Evolutionary conservation across 805 yeast species (phyloP), one percentile per base, ranked within the genome.

Genomic region (Dipodascus geniculatus): DNA sequence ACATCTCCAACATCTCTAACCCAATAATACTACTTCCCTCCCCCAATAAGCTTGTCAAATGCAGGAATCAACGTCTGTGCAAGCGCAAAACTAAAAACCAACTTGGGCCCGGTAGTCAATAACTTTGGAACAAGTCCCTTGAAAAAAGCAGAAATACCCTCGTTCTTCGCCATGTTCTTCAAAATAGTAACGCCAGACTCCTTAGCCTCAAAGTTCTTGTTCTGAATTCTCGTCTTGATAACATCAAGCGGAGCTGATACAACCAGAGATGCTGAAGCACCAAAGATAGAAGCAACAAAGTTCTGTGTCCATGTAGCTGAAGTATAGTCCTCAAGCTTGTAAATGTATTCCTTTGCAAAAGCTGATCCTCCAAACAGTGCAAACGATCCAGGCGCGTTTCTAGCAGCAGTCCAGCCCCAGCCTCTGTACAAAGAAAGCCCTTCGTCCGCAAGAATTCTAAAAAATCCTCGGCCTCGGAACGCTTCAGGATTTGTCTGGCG

Each of bases 401-500:
- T 85, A 48, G 99, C 99, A 62, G 95, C 95, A 56, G 99, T 93
- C 99, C 99, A 93, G 55, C 97, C 98, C 96, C 97, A 90, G 60
- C 99, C 99, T 68, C 96, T 79, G 75, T 93, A 93, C 62, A 93
- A 76, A 22, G 93, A 88, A 56, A 88, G 77, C 19, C 99, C 98
- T 73, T 93, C 99, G 67, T 93, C 99, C 54, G 75, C 66, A 56
- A 93, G 68, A 65, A 93, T 87, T 71, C 79, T 85, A 61, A 90
- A 57, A 73, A 93, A 90, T 9, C 99, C 98, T 75, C 99, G 86
- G 63, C 99, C 99, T 71, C 83, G 85, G 80, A 93, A 93, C n/a
- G 98, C 75, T 72, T 91, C 99, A n/a, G 99, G 99, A 76, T 93
- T 93, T 53, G 99, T 93, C 77, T 93, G 99, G 75, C 98, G 90